phyloP scores from a whole-genome alignment of 2,329 filamentous ascomycete genomes.

The Pleurostoma richardsiae region DNA sequence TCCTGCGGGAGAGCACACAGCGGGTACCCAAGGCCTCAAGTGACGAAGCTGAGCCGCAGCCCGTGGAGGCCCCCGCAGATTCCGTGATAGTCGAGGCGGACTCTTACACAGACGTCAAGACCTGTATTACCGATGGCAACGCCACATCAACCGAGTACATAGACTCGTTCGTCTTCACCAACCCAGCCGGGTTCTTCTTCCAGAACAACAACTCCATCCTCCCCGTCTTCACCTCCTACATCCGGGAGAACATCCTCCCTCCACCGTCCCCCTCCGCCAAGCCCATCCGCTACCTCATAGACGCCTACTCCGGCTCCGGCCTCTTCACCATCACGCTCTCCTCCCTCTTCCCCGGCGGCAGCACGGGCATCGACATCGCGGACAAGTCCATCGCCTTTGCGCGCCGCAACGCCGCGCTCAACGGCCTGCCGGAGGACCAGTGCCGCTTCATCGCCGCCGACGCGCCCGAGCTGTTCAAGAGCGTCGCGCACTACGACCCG shows the following conservation, averaged over 20 bases:
- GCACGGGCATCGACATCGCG: conserved; percentile 87
- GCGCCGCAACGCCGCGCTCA: conserved; percentile 70
- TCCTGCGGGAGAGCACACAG: conserved; percentile 80
- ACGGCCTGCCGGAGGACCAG: conserved; percentile 61
- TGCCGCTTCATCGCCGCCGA: conserved; percentile 88
- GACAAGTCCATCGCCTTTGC: conserved; percentile 73
- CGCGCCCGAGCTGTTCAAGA: conserved; percentile 75
- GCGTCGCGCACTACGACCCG: conserved; percentile 61
- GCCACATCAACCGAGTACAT: conserved; percentile 83
- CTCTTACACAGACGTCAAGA: conserved; percentile 70
- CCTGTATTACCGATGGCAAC: conserved; percentile 83
- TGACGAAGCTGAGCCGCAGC: conserved; percentile 19
- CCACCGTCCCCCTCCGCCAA: conserved; percentile 25
- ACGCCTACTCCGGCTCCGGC: conserved; percentile 95
- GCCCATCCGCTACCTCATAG: conserved; percentile 79
- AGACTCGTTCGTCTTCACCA: conserved; percentile 77
- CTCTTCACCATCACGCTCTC: conserved; percentile 96
- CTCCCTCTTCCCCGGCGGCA: conserved; percentile 72
- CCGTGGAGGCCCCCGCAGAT: conserved; percentile 33
- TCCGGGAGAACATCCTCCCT: conserved; percentile 72
- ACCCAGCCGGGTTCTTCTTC: conserved; percentile 93
- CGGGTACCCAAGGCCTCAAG: conserved; percentile 51
- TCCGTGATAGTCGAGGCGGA: conserved; percentile 49
- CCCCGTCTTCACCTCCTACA: conserved; percentile 77
- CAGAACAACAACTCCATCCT: conserved; percentile 99